Evolutionary conservation across 257 asterid genomes (phyloP).

Genomic region (Solanum neorickii): DNA sequence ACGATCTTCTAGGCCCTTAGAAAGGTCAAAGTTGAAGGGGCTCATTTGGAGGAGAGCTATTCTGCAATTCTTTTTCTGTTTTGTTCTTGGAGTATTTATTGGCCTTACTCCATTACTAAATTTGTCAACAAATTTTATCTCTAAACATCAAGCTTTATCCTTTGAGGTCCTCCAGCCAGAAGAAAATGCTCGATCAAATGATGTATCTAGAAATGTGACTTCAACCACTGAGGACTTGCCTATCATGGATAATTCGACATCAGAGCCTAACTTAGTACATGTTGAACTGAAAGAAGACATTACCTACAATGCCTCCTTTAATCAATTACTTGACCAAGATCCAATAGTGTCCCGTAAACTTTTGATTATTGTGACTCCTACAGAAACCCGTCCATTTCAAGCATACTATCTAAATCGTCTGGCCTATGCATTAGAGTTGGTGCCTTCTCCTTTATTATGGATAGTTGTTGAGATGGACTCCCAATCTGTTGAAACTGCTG

Average conservation of each 20-base stretch:
- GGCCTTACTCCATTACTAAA: slow-evolving; percentile 47
- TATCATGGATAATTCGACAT: slow-evolving; percentile 6
- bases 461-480: slow-evolving; percentile 64
- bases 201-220: slow-evolving; percentile 9
- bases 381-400: slow-evolving; percentile 34
- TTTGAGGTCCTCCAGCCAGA: slow-evolving; percentile 22
- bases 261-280: slow-evolving; percentile 4
- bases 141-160: slow-evolving; percentile 30
- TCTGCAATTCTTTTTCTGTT: slow-evolving; percentile 46
- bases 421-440: slow-evolving; percentile 40
- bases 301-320: background rate
- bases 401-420: slow-evolving; percentile 45
- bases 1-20: slow-evolving; percentile 38
- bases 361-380: slow-evolving; percentile 62
- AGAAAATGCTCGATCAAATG: slow-evolving; percentile 2
- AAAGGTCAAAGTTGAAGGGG: slow-evolving; percentile 47
- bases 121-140: slow-evolving; percentile 18
- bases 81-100: slow-evolving; percentile 39
- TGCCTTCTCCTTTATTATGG: slow-evolving; percentile 61
- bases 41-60: slow-evolving; percentile 50
- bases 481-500: slow-evolving; percentile 55
- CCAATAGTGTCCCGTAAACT: slow-evolving; percentile 27
- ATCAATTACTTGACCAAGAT: slow-evolving; percentile 13
- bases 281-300: slow-evolving; percentile 8
- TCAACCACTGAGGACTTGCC: slow-evolving; percentile 8